Base-by-base conservation (phyloP, 805 yeast species). In the Candida lessepsii region DNA sequence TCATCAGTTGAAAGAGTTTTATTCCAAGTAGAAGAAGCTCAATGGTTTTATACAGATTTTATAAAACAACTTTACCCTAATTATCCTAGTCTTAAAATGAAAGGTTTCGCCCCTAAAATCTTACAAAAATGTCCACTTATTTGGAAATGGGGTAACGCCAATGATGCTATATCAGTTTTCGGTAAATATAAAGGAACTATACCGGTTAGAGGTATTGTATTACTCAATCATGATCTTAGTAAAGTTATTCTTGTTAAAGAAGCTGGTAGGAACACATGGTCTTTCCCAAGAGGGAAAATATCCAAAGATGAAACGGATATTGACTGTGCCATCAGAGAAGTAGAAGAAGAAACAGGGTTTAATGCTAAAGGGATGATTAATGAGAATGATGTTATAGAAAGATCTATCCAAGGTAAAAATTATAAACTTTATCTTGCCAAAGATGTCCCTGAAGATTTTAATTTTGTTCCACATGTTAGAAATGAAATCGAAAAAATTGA, bases 21-120 rank as follows among this genome's bases (percentile, higher is more conserved):
- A 55, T 93, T 93, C 66, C 96, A 90, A 58, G 82, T 93, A 29
- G 99, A 93, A 68, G 98, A 93, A 61, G 99, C 99, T 2, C 96
- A 89, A 51, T 93, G 99, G 99, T 93, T 86, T 57, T 93, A 90
- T 62, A 76, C 84, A 36, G 99, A 93, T 62, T 90, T 83, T 53
- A 72, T 83, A 9, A 75, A 90, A 25, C 76, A 75, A 25, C 64
- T 82, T 52, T 84, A 88, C 58, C 90, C 93, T 3, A 60, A 71
- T 23, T 70, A 91, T 43, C 98, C 97, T 1, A 57, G 76, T 2
- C 65, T 90, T 70, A 84, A 82, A 54, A 80, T 89, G 77, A 84
- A 83, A 58, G 63, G 74, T 7, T 90, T 93, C 58, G 81, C 90
- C 0, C 75, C 82, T 33, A 72, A 70, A 46, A 65, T 93, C 25